These are phyloP conservation scores for Podila clonocystis DNA, from an alignment of 192 early-diverging fungal species.

Conservation along the genomic window DNA sequence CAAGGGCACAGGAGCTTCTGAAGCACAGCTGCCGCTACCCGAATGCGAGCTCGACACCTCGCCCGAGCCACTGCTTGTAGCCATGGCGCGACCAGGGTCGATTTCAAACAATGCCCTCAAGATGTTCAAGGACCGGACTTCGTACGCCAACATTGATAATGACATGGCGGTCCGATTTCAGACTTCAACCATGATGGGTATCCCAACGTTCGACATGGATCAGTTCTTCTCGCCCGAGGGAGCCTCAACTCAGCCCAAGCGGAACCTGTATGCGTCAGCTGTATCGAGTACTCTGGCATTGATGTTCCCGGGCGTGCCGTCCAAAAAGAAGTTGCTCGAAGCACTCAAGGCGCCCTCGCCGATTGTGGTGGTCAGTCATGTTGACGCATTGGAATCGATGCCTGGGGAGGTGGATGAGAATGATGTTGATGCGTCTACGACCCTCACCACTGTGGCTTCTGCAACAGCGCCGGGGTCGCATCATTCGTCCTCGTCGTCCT, in stretches of 20 bases:
- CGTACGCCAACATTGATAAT: slow-evolving; percentile 61
- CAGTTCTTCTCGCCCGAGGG: slow-evolving; percentile 40
- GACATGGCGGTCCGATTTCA: slow-evolving; percentile 56
- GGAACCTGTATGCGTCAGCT: slow-evolving; percentile 15
- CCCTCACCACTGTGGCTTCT: not conserved
- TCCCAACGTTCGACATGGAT: slow-evolving; percentile 38
- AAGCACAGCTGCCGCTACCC: slow-evolving; percentile 1
- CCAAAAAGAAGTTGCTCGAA: slow-evolving; percentile 22
- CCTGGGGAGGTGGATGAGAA: not conserved
- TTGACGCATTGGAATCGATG: not conserved
- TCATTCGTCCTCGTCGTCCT: not conserved
- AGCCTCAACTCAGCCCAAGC: slow-evolving; percentile 5
- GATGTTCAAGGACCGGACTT: slow-evolving; percentile 48
- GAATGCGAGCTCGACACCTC: slow-evolving; percentile 17
- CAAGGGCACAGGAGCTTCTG: not conserved
- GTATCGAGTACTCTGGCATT: slow-evolving; percentile 13
- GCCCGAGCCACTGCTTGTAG: slow-evolving; percentile 50
- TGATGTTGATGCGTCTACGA: not conserved
- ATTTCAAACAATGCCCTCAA: slow-evolving; percentile 38
- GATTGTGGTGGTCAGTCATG: slow-evolving; percentile 42
- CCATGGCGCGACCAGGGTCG: slow-evolving; percentile 49
- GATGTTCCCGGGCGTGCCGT: slow-evolving; percentile 21
- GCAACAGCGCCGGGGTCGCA: not conserved
- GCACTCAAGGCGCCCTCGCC: slow-evolving; percentile 21
- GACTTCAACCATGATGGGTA: slow-evolving; percentile 45